A percentile compares a stretch with the other conserved stretches of the same genome.
Evolutionary conservation across 805 yeast species (phyloP).

Genomic region (Candida railenensis): DNA sequence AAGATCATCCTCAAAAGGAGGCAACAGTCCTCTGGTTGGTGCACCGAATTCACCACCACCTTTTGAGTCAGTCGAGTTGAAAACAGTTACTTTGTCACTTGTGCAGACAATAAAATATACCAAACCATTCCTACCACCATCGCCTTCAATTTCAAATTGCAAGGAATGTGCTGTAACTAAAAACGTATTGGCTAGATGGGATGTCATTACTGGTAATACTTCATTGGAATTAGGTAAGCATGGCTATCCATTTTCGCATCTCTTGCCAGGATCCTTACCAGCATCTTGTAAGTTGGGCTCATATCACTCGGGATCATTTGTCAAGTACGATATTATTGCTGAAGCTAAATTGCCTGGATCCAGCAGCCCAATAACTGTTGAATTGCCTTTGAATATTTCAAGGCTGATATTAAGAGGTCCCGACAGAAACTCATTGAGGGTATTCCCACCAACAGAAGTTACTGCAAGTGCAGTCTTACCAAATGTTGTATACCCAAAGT

Average conservation of each 20-base stretch:
- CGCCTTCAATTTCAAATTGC: constrained; percentile 51
- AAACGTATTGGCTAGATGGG: constrained; percentile 83
- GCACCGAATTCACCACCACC: constrained; percentile 1
- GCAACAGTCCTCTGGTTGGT: background rate
- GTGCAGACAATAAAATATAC: constrained; percentile 70
- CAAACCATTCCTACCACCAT: constrained; percentile 63
- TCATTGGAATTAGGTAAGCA: constrained; percentile 69
- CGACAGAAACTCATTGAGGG: constrained; percentile 82
- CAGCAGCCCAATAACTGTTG: constrained; percentile 19
- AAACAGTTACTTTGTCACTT: constrained; percentile 60
- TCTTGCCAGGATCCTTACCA: constrained; percentile 85
- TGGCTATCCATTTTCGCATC: constrained; percentile 88
- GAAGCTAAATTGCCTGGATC: constrained; percentile 33
- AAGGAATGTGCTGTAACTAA: constrained; percentile 52
- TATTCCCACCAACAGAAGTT: constrained; percentile 93
- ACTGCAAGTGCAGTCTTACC: constrained; percentile 87
- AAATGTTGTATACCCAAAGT: constrained; percentile 83
- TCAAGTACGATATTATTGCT: constrained; percentile 79
- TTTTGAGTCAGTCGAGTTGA: constrained; percentile 25
- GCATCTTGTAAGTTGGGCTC: constrained; percentile 71
- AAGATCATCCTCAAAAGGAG: constrained; percentile 9
- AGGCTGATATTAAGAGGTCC: constrained; percentile 80
- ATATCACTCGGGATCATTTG: constrained; percentile 44
- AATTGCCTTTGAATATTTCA: constrained; percentile 68
- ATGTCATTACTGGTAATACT: constrained; percentile 60